Conservation (phyloP, 768 basidiomycete species). For the Kwoniella sp. region DNA sequence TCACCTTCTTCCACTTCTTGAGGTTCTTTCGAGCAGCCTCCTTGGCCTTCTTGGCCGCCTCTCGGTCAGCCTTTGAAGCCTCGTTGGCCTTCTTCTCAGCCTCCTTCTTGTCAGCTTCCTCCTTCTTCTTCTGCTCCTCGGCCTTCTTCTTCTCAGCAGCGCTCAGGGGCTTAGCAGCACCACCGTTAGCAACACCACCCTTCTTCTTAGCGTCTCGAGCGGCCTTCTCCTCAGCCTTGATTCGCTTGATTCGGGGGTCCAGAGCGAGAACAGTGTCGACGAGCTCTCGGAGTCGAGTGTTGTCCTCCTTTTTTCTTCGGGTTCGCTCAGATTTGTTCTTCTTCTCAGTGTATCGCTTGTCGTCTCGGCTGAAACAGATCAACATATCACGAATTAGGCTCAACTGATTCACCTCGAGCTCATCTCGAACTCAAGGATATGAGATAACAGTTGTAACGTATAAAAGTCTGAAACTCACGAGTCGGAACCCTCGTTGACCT, state of each 20-base stretch:
- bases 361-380: constrained; percentile 75
- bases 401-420: too few species aligned
- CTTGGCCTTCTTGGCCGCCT: constrained; percentile 68
- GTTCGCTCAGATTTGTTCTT: constrained; percentile 99
- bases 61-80: constrained; percentile 53
- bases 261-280: constrained; percentile 79
- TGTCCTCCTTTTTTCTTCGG: constrained; percentile 96
- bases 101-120: constrained; percentile 68
- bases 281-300: constrained; percentile 76
- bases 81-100: constrained; percentile 63
- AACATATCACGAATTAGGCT: neutral
- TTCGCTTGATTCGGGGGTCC: constrained; percentile 95
- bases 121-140: constrained; percentile 60
- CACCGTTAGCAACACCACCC: constrained; percentile 51
- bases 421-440: too few species aligned
- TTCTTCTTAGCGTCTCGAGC: constrained; percentile 89
- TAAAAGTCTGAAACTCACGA: too few species aligned
- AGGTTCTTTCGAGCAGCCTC: constrained; percentile 62
- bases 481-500: constrained; percentile 96
- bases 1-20: constrained; percentile 69
- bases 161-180: constrained; percentile 52
- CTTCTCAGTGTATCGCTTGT: constrained; percentile 98
- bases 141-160: constrained; percentile 60
- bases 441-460: too few species aligned
- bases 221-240: constrained; percentile 95